These are phyloP conservation scores for Thozetella sp. DNA, from an alignment of 495 filamentous ascomycete species.

Conservation along the genomic window DNA sequence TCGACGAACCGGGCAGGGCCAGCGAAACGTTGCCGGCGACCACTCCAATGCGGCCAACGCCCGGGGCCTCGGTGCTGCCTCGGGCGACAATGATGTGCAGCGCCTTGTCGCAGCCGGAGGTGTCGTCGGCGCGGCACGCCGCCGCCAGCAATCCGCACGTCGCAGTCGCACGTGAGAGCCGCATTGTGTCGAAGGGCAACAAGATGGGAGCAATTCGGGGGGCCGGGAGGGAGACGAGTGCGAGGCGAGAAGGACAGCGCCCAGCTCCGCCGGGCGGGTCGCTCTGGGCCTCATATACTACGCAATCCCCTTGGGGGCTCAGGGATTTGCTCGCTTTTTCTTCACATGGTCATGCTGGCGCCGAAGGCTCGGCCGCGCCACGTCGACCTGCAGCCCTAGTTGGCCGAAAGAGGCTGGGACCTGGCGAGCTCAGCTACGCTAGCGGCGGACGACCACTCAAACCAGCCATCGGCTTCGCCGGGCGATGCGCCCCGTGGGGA, in stretches of 20 bases:
- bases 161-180: background rate
- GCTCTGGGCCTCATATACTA: too few species aligned
- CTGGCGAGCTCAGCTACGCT: too few species aligned
- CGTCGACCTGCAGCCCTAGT: too few species aligned
- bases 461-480: too few species aligned
- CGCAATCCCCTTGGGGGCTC: too few species aligned
- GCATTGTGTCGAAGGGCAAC: background rate
- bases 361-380: too few species aligned
- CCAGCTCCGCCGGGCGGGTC: too few species aligned
- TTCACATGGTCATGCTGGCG: too few species aligned
- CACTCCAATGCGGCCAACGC: slow-evolving; percentile 9
- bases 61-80: slow-evolving; percentile 9
- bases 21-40: slow-evolving; percentile 11
- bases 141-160: background rate
- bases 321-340: too few species aligned
- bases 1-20: slow-evolving; percentile 10
- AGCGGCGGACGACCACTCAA: too few species aligned
- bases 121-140: slow-evolving; percentile 1
- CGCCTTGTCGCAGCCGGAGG: slow-evolving; percentile 10
- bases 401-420: too few species aligned
- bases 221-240: background rate
- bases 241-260: background rate
- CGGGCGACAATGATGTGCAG: slow-evolving; percentile 17
- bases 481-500: background rate
- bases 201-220: background rate